phyloP scores from a whole-genome alignment of 371 early-diverging fungal genomes.

The Nosema bombycis region DNA sequence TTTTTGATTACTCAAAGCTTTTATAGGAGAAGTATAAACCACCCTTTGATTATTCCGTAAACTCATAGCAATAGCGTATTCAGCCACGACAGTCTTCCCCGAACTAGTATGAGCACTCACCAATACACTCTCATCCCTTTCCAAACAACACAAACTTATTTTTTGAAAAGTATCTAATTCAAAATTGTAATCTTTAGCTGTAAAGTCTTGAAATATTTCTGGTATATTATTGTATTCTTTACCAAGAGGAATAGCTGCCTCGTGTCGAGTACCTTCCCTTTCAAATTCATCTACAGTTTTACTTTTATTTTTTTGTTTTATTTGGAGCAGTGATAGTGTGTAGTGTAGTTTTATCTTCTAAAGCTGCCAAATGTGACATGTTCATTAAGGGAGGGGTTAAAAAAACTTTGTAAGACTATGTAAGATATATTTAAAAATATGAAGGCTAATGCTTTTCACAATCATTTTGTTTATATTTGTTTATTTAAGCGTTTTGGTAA shows the following conservation, averaged over 20 bases:
- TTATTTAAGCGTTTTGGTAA: no score
- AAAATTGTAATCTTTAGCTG: conserved; percentile 82
- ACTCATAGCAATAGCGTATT: conserved; percentile 93
- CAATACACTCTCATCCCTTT: conserved; percentile 86
- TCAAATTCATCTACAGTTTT: conserved; percentile 36
- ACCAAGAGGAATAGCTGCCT: conserved; percentile 59
- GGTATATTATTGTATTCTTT: conserved; percentile 45
- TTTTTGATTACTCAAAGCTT: conserved; percentile 97
- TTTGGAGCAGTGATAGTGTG: conserved; percentile 13
- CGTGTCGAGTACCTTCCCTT: conserved; percentile 57
- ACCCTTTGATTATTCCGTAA: conserved; percentile 86
- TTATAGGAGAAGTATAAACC: conserved; percentile 97
- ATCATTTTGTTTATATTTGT: no score
- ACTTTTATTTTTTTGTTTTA: conserved; percentile 33
- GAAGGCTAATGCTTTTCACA: no score
- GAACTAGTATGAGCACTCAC: conserved; percentile 97
- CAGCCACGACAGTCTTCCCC: conserved; percentile 98
- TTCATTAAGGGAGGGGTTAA: conserved; percentile 28
- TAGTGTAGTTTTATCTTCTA: conserved; percentile 31
- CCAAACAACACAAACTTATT: conserved; percentile 78
- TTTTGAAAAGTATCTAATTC: conserved; percentile 93
- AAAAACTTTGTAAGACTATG: not conserved
- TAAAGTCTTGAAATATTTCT: conserved; percentile 64
- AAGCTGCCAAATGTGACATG: conserved; percentile 32
- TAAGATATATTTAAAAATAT: not conserved